phyloP scores from a whole-genome alignment of 768 basidiomycete species.

The Pisolithus orientalis region DNA sequence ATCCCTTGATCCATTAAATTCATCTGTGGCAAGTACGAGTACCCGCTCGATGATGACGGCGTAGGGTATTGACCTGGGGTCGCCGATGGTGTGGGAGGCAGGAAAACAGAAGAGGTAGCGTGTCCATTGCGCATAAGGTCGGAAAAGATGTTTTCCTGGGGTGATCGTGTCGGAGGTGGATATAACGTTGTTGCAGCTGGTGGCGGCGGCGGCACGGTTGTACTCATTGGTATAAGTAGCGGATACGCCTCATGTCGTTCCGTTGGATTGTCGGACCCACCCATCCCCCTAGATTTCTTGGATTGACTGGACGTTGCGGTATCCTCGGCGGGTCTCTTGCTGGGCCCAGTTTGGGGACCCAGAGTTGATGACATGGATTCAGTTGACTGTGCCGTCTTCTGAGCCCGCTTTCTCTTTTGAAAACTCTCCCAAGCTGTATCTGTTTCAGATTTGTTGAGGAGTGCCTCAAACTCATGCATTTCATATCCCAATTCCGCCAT shows the following conservation, averaged over 20 bases:
- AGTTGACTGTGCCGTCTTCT: slow-evolving; percentile 25
- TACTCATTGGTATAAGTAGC: slow-evolving; percentile 50
- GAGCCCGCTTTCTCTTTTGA: slow-evolving; percentile 52
- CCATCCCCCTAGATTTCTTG: slow-evolving; percentile 46
- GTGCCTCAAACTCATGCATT: slow-evolving; percentile 68
- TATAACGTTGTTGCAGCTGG: slow-evolving; percentile 37
- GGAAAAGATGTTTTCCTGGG: slow-evolving; percentile 51
- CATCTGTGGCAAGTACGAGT: slow-evolving; percentile 50
- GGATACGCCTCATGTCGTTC: slow-evolving; percentile 42
- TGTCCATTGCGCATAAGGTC: slow-evolving; percentile 51
- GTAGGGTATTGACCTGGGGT: slow-evolving; percentile 40
- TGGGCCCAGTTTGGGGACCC: slow-evolving; percentile 14
- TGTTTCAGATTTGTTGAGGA: slow-evolving; percentile 81
- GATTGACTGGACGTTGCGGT: slow-evolving; percentile 22
- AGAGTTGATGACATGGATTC: slow-evolving; percentile 26
- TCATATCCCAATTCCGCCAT: slow-evolving; percentile 78
- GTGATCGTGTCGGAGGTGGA: slow-evolving; percentile 33
- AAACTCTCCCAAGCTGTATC: slow-evolving; percentile 93
- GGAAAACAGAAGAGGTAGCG: slow-evolving; percentile 57
- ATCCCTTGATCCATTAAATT: slow-evolving; percentile 54
- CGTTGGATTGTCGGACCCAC: slow-evolving; percentile 38
- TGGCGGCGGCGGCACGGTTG: slow-evolving; percentile 29
- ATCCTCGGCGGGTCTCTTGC: slow-evolving; percentile 28
- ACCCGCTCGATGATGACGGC: slow-evolving; percentile 26
- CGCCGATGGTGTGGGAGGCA: slow-evolving; percentile 38